These are phyloP conservation scores for Cutaneotrichosporon daszewskae DNA, from an alignment of 1,284 basidiomycete species.

Conservation along the genomic window DNA sequence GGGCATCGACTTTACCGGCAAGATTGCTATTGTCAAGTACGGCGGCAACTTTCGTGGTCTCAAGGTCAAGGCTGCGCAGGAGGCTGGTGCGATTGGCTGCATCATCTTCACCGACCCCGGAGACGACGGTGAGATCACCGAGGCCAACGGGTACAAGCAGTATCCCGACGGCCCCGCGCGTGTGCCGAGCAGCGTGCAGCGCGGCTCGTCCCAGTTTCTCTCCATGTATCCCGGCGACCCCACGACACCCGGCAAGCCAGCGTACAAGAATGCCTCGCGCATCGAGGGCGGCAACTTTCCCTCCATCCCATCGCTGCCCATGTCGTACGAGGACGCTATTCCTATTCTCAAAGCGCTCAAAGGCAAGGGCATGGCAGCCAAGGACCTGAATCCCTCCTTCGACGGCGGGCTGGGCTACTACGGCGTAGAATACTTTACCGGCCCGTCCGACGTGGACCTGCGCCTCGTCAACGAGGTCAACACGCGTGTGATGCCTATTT, in stretches of 20 bases:
- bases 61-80: conserved; percentile 60
- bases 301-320: conserved; percentile 64
- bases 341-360: conserved; percentile 49
- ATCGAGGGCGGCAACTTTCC: conserved; percentile 66
- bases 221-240: conserved; percentile 60
- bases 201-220: conserved; percentile 78
- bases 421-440: conserved; percentile 53
- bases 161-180: conserved; percentile 85
- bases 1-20: conserved; percentile 69
- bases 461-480: conserved; percentile 57
- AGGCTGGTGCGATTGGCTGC: conserved; percentile 61
- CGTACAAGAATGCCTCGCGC: conserved; percentile 76
- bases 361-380: conserved; percentile 36
- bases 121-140: conserved; percentile 78
- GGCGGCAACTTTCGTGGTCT: conserved; percentile 77
- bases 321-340: conserved; percentile 52
- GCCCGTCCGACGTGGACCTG: conserved; percentile 50
- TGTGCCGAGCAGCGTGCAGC: conserved; percentile 66
- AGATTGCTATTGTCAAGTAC: conserved; percentile 79
- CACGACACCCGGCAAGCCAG: conserved; percentile 73
- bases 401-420: conserved; percentile 49
- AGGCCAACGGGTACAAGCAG: conserved; percentile 65
- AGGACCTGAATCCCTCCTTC: conserved; percentile 47
- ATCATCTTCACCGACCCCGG: conserved; percentile 82
- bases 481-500: conserved; percentile 59